Base-by-base conservation (phyloP, 2,329 filamentous ascomycete genomes). In the Hymenoscyphus fraxineus region DNA sequence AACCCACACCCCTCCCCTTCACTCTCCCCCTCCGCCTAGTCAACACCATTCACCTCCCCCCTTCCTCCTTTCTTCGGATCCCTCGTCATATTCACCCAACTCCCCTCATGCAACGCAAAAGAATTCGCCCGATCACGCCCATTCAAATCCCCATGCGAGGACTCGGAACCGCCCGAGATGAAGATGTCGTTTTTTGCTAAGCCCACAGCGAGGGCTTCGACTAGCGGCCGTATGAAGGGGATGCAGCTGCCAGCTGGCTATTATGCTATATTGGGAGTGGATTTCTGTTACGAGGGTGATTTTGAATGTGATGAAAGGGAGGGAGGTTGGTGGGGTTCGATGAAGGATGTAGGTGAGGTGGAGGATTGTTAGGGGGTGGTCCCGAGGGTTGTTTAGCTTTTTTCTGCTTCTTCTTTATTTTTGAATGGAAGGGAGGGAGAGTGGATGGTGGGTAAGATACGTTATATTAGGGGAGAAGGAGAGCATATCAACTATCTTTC, bases 161-260 rank as follows among this genome's bases (percentile, higher is more conserved):
- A 27, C 3, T 27, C 19, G 19, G 22, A 12, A 13, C 12, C 47
- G 22, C 15, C 47, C 1, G 47, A 9, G 6, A 54, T 54, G 19
- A 54, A 58, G 6, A 58, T 39, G n/a, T 38, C 55, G n/a, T 35
- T 58, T 19, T 31, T 58, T n/a, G 38, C 55, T 10, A 58, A 31
- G 5, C 55, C 55, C 4, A 58, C 55, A 2, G 55, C 55, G 15
- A 38, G 55, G 13, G 55, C 55, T 39, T 65, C 58, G 55, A 63
- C 27, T 4, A 63, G 41, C 3, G 62, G 57, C 59, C 60, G 59
- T 27, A 63, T 47, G 61, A 65, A 65, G 32, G 64, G 61, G 10
- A 65, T 61, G 13, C 61, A 59, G 44, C 44, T 60, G 38, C 9
- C 61, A 59, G 44, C 44, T 60, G 38, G 59, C 40, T 54, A 64